Conservation (phyloP, 1,284 basidiomycete genomes). For the Naganishia cerealis region DNA sequence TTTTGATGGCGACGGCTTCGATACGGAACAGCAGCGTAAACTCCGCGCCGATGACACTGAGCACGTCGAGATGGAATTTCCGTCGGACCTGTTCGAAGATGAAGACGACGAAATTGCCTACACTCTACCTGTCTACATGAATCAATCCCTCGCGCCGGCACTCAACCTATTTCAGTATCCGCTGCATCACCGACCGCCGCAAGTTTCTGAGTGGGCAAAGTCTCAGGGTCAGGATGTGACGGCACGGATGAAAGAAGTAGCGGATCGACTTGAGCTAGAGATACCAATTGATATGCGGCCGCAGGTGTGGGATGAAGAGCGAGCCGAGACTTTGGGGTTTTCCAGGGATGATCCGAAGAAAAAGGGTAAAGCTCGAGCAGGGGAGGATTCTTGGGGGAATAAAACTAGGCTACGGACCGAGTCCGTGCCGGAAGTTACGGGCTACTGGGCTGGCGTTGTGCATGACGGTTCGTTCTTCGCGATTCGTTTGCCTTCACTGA, state of each 20-base stretch:
- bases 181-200: constrained; percentile 43
- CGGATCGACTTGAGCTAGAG: constrained; percentile 50
- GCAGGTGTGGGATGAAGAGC: constrained; percentile 51
- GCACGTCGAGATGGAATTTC: constrained; percentile 1
- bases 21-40: background rate
- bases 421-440: constrained; percentile 42
- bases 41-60: background rate
- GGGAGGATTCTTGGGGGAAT: constrained; percentile 48
- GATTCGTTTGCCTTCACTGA: too few relatives aligned
- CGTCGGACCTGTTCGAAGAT: constrained; percentile 24
- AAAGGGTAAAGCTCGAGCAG: constrained; percentile 39
- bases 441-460: constrained; percentile 47
- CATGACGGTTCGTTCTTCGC: constrained; percentile 46
- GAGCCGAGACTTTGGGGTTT: constrained; percentile 48
- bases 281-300: constrained; percentile 49
- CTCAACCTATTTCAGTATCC: constrained; percentile 53
- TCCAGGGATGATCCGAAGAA: constrained; percentile 36
- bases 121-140: constrained; percentile 50
- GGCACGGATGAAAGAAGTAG: constrained; percentile 48
- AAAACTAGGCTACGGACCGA: constrained; percentile 51
- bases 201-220: constrained; percentile 45
- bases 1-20: background rate
- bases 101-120: constrained; percentile 44
- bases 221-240: constrained; percentile 50
- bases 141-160: constrained; percentile 39